A percentile compares a stretch with the other conserved stretches of the same genome.
Conservation (phyloP, 176 grass and related monocot genomes). For the Oryza punctata region DNA sequence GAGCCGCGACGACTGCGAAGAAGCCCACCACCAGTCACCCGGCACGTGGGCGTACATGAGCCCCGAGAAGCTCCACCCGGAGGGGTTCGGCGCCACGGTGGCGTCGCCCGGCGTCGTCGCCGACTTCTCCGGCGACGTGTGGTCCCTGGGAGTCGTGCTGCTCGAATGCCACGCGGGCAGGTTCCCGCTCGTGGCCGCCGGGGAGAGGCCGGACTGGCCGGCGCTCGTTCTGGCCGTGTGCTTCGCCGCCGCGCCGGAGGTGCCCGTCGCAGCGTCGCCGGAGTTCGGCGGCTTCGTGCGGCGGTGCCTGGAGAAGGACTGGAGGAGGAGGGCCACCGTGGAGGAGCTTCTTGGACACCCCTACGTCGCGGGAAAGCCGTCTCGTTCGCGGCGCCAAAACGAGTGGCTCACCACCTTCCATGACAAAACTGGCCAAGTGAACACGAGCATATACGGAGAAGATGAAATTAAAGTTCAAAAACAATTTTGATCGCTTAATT, state of each 20-base stretch:
- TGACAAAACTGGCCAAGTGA: neutral
- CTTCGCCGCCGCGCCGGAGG: neutral
- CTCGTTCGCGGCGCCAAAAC: neutral
- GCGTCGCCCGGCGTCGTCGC: neutral
- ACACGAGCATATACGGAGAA: neutral
- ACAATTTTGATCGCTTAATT: neutral
- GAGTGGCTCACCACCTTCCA: neutral
- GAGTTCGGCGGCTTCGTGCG: neutral
- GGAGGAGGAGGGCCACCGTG: neutral
- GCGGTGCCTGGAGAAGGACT: neutral
- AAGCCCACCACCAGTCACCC: no score
- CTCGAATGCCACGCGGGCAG: constrained; percentile 43
- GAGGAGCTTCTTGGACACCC: neutral
- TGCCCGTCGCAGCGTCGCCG: neutral
- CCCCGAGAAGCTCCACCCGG: neutral
- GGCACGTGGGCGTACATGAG: neutral
- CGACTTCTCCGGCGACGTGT: constrained; percentile 33
- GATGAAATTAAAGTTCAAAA: neutral
- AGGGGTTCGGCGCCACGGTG: neutral
- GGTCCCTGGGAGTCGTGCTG: constrained; percentile 44
- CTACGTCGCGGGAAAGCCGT: neutral
- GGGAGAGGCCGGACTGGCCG: neutral
- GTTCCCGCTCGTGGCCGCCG: constrained; percentile 38
- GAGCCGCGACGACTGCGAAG: no score
- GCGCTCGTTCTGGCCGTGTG: neutral